phyloP scores from a whole-genome alignment of 768 basidiomycete species.

The Mycena albidolilacea region DNA sequence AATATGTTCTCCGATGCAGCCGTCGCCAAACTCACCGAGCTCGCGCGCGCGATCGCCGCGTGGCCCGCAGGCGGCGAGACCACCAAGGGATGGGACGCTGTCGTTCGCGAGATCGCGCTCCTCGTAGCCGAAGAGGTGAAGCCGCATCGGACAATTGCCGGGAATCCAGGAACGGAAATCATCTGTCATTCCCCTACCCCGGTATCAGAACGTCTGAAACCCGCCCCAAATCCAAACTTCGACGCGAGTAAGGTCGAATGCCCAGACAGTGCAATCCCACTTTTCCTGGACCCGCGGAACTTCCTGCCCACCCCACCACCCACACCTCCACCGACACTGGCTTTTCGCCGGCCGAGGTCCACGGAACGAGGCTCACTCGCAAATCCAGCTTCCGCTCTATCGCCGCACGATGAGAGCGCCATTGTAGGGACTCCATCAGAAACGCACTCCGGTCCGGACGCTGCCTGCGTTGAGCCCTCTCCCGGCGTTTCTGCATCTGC shows the following conservation, averaged over 20 bases:
- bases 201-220: background rate
- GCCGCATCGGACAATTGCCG: background rate
- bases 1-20: conserved; percentile 52
- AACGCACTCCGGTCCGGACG: background rate
- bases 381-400: background rate
- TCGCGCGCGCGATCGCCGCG: conserved; percentile 49
- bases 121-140: conserved; percentile 27
- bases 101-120: conserved; percentile 25
- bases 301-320: conserved; percentile 35
- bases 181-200: background rate
- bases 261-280: background rate
- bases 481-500: background rate
- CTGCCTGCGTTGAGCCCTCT: background rate
- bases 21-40: conserved; percentile 50
- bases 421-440: background rate
- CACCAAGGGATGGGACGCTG: conserved; percentile 11
- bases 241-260: background rate
- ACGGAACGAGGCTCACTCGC: background rate
- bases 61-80: conserved; percentile 32
- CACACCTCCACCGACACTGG: conserved; percentile 16
- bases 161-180: background rate
- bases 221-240: background rate
- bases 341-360: background rate
- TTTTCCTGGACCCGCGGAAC: conserved; percentile 19
- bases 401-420: background rate